Percentiles rank a stretch among this genome's conserved stretches.
Conservation (phyloP, 768 basidiomycete species). For the Boletus tomentosulus region DNA sequence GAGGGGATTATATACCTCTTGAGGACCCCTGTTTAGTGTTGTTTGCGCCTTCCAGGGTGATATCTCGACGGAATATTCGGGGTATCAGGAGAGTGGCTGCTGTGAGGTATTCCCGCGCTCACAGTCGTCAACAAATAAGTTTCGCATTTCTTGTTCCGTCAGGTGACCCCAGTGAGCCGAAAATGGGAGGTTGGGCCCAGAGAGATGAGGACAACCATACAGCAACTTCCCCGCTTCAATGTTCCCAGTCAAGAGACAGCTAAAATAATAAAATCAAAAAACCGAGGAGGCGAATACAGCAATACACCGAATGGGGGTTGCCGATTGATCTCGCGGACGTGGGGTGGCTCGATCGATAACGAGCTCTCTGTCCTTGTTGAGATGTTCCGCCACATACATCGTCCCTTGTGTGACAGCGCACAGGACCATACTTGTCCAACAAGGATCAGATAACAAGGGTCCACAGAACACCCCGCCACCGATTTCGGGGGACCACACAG, state of each 20-base stretch:
- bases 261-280: too few species aligned
- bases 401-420: neutral
- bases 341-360: neutral
- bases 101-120: neutral
- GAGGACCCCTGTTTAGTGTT: neutral
- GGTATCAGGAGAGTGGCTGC: neutral
- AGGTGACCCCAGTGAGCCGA: neutral
- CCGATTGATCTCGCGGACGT: too few species aligned
- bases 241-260: too few species aligned
- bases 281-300: too few species aligned
- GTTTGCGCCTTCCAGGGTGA: neutral
- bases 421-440: neutral
- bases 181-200: neutral
- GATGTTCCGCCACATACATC: neutral
- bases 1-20: slow-evolving; percentile 1
- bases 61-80: neutral
- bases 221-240: too few species aligned
- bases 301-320: too few species aligned
- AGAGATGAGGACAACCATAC: too few species aligned
- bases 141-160: neutral
- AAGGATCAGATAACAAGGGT: neutral
- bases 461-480: neutral
- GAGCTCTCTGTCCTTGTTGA: neutral
- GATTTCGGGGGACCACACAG: neutral
- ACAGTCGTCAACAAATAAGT: too few species aligned